Evolutionary conservation across 2,329 filamentous ascomycete genomes (phyloP), one percentile per base, ranked within the genome.

Genomic region (Aspergillus novofumigatus): DNA sequence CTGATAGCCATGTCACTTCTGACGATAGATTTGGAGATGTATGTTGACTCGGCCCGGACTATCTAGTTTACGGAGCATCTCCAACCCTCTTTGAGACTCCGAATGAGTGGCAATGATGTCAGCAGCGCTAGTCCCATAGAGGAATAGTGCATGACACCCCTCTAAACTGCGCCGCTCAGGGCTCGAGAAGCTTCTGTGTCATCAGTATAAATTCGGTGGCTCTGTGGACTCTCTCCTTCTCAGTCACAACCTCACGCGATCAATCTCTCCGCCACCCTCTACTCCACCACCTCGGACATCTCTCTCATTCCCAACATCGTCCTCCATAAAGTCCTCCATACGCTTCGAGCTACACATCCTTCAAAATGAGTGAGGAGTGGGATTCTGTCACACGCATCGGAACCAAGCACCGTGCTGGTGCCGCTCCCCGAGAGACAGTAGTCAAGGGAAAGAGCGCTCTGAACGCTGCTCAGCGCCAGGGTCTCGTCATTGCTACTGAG

Each of bases 301-400:
- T 23, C 42, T 20, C 51, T 29, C 57, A n/a, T 50, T 49, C 35
- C 28, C 51, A 14, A 52, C 54, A 53, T 26, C 28, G 44, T 29
- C 51, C 45, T 38, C 17, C 17, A 21, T 42, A 44, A 51, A 35
- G 20, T 47, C 56, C 23, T 25, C 5, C 49, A 48, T 49, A 51
- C 17, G 10, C 28, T 14, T 52, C 38, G 32, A 38, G 35, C 44
- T 48, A 32, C 29, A 47, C 41, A 41, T 53, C 50, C 49, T 51
- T 59, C 68, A 77, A 67, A 66, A 83, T 85, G 86, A 86, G 89
- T 72, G 91, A 96, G 71, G 91, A 96, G 71, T 97, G 93, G 92
- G 89, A 96, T 69, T 77, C 80, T 66, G 86, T 89, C 67, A 96
- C 92, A 79, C 96, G 94, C 84, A 97, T 99, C 73, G 94, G 94